Base-by-base conservation (phyloP, 345 rosid genomes). In the Atalantia buxifolia region DNA sequence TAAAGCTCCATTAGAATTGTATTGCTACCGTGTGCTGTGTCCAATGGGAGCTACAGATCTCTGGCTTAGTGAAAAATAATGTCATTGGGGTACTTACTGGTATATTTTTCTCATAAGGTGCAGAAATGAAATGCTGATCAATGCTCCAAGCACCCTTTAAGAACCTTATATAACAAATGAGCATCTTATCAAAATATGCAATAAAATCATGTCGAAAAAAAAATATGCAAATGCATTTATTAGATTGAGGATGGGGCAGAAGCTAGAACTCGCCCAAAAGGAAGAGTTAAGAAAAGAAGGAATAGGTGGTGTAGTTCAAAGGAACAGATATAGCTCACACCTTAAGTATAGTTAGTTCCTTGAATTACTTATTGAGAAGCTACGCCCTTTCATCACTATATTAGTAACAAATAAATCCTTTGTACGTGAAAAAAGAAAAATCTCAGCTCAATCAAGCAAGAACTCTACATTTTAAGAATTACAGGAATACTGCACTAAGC, bases 101-200 rank as follows among this genome's bases (percentile, higher is more conserved):
- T 83, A 96, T 76, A 77, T 96, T 96, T 84, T 92, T 89, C 85
- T 91, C 92, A 22, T 90, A 90, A 12, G 95, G 90, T 14, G 92
- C 83, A 13, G 95, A 88, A 81, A 55, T 74, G 85, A 94, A 92
- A 84, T 96, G 98, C 69, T 91, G 89, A 86, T 94, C 98, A 76
- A 96, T 87, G 87, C 93, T 94, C 82, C 91, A 88, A 80, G 97
- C 99, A 73, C 99, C 99, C 76, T 90, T 82, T 76, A 96, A 90
- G 92, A 95, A 93, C 91, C 96, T 93, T 40, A 75, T 60, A 25
- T 18, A 65, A 53, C 24, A 79, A 50, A 68, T 5, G 53, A 84
- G 57, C 27, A 62, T 38, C 28, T 48, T 55, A 42, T 10, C 66
- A 67, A 45, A 62, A 55, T 25, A 68, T 42, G 33, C 59, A 61